These are phyloP conservation scores for Suhomyces wounanorum DNA, from an alignment of 1,139 yeast genomes.

Conservation along the genomic window DNA sequence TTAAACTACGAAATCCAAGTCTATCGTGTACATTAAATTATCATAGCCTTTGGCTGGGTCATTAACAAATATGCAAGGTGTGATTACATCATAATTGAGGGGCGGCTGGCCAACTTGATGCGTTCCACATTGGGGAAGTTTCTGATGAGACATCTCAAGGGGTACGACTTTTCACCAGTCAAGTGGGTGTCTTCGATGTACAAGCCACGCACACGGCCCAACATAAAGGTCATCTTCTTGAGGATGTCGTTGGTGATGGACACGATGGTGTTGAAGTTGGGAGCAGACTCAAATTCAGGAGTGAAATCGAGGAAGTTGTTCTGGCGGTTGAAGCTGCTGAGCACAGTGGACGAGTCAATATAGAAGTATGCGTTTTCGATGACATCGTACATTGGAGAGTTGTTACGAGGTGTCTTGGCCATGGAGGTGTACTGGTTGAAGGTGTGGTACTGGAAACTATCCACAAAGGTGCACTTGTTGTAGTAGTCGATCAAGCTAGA, in stretches of 20 bases:
- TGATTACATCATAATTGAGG: constrained; percentile 5
- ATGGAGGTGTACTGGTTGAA: constrained; percentile 10
- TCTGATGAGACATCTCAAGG: constrained; percentile 33
- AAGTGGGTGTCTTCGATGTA: constrained; percentile 38
- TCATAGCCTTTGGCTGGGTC: background rate
- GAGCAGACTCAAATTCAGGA: constrained; percentile 9
- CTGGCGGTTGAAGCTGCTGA: background rate
- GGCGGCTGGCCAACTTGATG: constrained; percentile 31
- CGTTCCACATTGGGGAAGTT: constrained; percentile 40
- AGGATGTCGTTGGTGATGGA: constrained; percentile 40
- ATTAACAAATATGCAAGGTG: background rate
- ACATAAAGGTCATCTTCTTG: constrained; percentile 37
- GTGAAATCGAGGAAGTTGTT: constrained; percentile 7
- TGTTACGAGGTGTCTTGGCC: constrained; percentile 8
- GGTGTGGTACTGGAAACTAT: constrained; percentile 10
- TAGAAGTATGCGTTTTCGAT: constrained; percentile 37
- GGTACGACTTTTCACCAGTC: constrained; percentile 36
- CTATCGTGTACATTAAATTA: background rate
- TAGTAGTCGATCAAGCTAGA: constrained; percentile 34
- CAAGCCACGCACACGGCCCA: constrained; percentile 35
- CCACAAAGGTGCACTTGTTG: constrained; percentile 14
- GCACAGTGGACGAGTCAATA: constrained; percentile 33
- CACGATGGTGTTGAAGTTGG: constrained; percentile 31
- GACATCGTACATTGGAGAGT: constrained; percentile 14
- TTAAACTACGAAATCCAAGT: background rate